phyloP scores from a whole-genome alignment of 768 basidiomycete species.

The Butyriboletus loyo region DNA sequence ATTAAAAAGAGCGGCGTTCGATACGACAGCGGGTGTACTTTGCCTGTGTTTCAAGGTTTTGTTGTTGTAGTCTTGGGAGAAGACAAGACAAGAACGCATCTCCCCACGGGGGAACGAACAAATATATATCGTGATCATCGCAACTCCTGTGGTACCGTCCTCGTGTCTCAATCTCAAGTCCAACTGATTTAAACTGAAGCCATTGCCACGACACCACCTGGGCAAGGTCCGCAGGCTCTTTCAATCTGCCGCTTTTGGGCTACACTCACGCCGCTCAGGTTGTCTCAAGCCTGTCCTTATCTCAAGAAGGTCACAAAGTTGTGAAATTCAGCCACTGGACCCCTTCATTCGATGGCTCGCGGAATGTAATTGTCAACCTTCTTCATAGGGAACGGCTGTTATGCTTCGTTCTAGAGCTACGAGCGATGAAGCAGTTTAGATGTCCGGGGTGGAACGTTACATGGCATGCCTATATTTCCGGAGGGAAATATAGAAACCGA shows the following conservation, averaged over 20 bases:
- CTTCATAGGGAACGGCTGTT: background rate
- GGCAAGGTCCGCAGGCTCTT: slow-evolving; percentile 8
- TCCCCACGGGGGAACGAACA: background rate
- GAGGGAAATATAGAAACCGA: background rate
- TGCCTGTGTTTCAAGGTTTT: background rate
- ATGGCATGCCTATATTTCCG: slow-evolving; percentile 19
- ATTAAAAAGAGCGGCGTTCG: background rate
- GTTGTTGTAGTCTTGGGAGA: too few relatives aligned
- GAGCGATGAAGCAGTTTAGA: background rate
- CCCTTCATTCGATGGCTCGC: slow-evolving; percentile 6
- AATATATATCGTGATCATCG: background rate
- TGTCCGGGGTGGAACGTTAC: slow-evolving; percentile 2
- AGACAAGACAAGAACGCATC: background rate
- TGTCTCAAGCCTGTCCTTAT: slow-evolving; percentile 4
- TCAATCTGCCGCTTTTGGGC: slow-evolving; percentile 23
- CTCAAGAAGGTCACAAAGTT: background rate
- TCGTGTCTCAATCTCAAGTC: slow-evolving; percentile 1
- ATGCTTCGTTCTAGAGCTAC: slow-evolving; percentile 11
- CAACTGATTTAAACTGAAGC: background rate
- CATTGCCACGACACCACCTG: background rate
- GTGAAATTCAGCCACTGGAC: slow-evolving; percentile 5
- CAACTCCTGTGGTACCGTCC: background rate
- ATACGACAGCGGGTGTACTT: background rate
- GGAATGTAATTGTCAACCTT: slow-evolving; percentile 1
- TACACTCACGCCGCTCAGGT: background rate